These are phyloP conservation scores for Colletotrichum liaoningense DNA, from an alignment of 2,329 filamentous ascomycete genomes.

Conservation along the genomic window DNA sequence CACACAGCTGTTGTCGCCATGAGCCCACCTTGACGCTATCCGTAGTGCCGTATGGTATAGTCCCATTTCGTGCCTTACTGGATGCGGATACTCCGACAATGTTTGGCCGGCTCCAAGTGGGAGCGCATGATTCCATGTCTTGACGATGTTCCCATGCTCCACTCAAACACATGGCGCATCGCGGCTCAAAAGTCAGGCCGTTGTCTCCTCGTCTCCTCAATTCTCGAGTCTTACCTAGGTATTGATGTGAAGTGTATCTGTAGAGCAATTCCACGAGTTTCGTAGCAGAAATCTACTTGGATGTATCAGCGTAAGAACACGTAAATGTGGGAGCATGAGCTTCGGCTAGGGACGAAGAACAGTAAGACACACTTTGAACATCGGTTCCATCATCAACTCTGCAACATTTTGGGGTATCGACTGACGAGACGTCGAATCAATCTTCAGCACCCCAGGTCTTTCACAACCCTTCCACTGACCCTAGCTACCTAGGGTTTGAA, in stretches of 20 bases:
- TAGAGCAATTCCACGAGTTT: background rate
- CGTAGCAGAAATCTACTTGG: background rate
- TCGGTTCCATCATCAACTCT: background rate
- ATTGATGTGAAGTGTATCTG: background rate
- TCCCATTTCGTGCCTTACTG: background rate
- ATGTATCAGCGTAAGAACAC: background rate
- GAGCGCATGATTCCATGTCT: background rate
- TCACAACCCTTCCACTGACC: background rate
- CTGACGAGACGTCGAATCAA: background rate
- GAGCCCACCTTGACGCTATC: background rate
- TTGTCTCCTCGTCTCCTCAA: background rate
- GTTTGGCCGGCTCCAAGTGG: background rate
- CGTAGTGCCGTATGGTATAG: background rate
- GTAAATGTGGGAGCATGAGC: no score
- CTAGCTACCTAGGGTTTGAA: background rate
- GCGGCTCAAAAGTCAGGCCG: background rate
- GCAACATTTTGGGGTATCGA: background rate
- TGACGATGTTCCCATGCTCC: background rate
- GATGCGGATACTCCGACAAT: slow-evolving; percentile 6
- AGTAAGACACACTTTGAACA: background rate
- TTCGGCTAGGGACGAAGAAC: background rate
- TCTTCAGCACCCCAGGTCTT: background rate
- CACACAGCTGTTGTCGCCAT: background rate
- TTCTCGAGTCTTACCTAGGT: background rate
- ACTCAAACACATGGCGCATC: background rate